Conservation (phyloP, 169 alveolate genomes). For the Eimeria acervulina region DNA sequence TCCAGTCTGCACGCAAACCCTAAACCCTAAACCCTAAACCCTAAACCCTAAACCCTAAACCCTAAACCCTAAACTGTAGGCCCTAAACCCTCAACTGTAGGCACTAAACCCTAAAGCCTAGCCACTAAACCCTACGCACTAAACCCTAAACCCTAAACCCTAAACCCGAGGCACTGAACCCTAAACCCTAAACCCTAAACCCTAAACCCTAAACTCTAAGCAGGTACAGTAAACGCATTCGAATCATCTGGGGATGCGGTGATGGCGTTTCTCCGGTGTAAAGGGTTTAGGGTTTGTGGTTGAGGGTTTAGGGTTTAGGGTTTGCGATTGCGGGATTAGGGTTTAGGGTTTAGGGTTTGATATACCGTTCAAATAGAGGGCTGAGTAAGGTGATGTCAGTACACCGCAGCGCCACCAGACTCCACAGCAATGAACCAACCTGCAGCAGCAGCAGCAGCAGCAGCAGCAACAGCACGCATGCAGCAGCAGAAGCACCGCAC, state of each 20-base stretch:
- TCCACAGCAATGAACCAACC: constrained; percentile 47
- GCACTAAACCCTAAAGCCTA: too few species aligned
- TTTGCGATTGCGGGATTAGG: not conserved
- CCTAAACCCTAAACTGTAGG: too few species aligned
- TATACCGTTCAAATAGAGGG: constrained; percentile 33
- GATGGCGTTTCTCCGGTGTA: not conserved
- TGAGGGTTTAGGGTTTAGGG: not conserved
- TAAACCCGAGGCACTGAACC: too few species aligned
- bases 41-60: too few species aligned
- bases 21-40: not conserved
- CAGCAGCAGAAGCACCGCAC: constrained; percentile 36
- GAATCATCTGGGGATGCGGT: not conserved
- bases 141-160: too few species aligned
- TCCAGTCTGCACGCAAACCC: constrained; percentile 4
- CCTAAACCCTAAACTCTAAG: too few species aligned
- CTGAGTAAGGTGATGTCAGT: not conserved
- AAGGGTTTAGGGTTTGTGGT: not conserved
- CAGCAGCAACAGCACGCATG: constrained; percentile 17
- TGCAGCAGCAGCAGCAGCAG: constrained; percentile 65
- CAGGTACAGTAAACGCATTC: not conserved
- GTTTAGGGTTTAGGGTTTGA: not conserved
- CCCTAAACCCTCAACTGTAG: too few species aligned
- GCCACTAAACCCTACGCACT: too few species aligned
- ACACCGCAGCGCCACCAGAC: constrained; percentile 46
- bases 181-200: too few species aligned